A percentile compares a stretch with the other conserved stretches of the same genome.
These are phyloP conservation scores for Fusarium sp. DNA, from an alignment of 2,329 filamentous ascomycete species.

Conservation along the genomic window DNA sequence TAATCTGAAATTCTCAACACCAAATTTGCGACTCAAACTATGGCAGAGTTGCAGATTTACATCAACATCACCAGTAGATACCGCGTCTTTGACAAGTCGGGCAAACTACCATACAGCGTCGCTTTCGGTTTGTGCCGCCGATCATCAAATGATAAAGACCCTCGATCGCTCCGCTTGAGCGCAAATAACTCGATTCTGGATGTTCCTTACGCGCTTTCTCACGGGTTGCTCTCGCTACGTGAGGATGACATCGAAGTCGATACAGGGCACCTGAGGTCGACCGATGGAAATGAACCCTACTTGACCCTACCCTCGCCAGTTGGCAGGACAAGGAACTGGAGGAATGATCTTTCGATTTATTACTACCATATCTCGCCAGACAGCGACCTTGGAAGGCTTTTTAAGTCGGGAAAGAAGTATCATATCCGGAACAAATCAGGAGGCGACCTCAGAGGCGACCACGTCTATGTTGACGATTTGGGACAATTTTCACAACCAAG, in stretches of 20 bases:
- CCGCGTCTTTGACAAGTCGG: neutral
- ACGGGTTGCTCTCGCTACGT: neutral
- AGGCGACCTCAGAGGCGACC: neutral
- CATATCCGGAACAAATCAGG: neutral
- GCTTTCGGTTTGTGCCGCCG: neutral
- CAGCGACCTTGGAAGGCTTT: neutral
- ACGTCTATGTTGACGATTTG: neutral
- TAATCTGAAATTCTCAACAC: fast-evolving
- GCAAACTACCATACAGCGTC: neutral
- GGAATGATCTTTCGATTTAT: neutral
- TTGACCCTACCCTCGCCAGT: neutral
- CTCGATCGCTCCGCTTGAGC: neutral
- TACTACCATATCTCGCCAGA: neutral
- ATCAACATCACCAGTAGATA: neutral
- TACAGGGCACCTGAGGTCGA: neutral
- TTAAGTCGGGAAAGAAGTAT: neutral
- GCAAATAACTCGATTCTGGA: neutral
- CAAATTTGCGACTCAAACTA: fast-evolving
- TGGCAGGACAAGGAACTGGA: neutral
- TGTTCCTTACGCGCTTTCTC: neutral
- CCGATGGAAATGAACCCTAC: neutral
- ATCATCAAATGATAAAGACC: neutral
- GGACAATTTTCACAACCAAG: neutral
- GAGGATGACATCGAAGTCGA: neutral
- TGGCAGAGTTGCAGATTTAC: neutral